Evolutionary conservation across 2,329 filamentous ascomycete species (phyloP), one percentile per base, ranked within the genome.

Genomic region (Ophiosphaerella herpotricha): DNA sequence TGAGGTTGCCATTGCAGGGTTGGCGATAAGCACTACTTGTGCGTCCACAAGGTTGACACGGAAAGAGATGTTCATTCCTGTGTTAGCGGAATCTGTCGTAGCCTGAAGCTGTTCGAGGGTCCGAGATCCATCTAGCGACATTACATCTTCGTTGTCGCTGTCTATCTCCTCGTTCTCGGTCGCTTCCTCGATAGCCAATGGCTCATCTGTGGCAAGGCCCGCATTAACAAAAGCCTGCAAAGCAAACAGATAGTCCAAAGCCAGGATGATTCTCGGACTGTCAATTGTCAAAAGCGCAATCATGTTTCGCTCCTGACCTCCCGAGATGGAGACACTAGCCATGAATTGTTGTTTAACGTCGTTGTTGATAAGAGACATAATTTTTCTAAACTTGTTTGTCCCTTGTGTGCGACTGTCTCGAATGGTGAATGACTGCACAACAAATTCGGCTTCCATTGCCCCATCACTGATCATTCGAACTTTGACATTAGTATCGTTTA

Each of bases 281-380:
- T 99, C 94, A 54, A 99, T 86, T 0, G 92, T 96, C 49, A 97
- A 84, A 74, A 99, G 89, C 1, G 90, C 91, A 64, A 97, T 95
- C 48, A 97, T 75, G 68, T 86, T 90, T 52, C 86, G 85, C 35
- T 96, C 88, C 31, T 85, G 79, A 3, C 91, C 91, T 13, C 91
- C 90, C 0, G 92, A 91, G 74, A 99, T 95, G 0, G 92, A 95
- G 4, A 99, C 78, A 69, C 89, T 97, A 14, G 94, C 94, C 94
- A 99, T 99, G 67, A 99, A 92, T 64, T 99, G 95, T 71, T 97
- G 92, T 39, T 85, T 84, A 46, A 94, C 91, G 48, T 92, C 88
- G 61, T 91, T 93, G 73, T 97, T 97, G 66, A 92, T 91, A 47
- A 96, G 87, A 1, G 92, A 92, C 94, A 99, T 97, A 75, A 99